Evolutionary conservation across 176 grass and related monocot species (phyloP), one percentile per base, ranked within the genome.

Genomic region (Otatea glauca): DNA sequence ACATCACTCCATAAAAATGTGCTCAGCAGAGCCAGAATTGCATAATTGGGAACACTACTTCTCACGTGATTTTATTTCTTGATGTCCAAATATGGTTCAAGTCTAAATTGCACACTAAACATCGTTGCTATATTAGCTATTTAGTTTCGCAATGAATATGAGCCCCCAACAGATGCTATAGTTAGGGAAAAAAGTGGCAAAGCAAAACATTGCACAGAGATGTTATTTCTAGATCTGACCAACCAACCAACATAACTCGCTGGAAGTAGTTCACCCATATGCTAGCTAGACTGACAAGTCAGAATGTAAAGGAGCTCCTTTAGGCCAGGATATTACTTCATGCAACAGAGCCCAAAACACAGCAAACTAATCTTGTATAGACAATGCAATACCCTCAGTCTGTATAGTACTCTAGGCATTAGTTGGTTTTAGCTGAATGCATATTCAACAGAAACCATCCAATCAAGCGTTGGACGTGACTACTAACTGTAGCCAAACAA

Each of bases 1-100:
- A 64, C 47, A 85, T 87, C 79, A 67, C 51, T 62, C 62, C 51
- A 87, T 60, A 78, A 83, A 83, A 7, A 90, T 68, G 75, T 63
- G 67, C 79, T 87, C 80, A 60, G 3, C 80, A 70, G 41, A 79
- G 79, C 61, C 76, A 87, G 25, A 68, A 66, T 80, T 90, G 76
- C 75, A 61, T 87, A 87, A 78, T 25, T 49, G 60, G 55, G 27
- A 67, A 79, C 1, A 17, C 4, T 39, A 83, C 3, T 66, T 71
- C 24, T 72, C 23, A 70, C 64, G 34, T 47, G 47, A 35, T 84
- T 72, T 73, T 68, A 67, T 72, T 21, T 84, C 81, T 74, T 25
- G 6, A 70, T 27, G 60, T 60, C 80, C 63, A 83, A 74, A 70
- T 79, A 60, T 68, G 65, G 71, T 10, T 39, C 81, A 81, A 9